A percentile compares a stretch with the other conserved stretches of the same genome.
Conservation (phyloP, 2,329 filamentous ascomycete species). For the Apiospora saccharicola region DNA sequence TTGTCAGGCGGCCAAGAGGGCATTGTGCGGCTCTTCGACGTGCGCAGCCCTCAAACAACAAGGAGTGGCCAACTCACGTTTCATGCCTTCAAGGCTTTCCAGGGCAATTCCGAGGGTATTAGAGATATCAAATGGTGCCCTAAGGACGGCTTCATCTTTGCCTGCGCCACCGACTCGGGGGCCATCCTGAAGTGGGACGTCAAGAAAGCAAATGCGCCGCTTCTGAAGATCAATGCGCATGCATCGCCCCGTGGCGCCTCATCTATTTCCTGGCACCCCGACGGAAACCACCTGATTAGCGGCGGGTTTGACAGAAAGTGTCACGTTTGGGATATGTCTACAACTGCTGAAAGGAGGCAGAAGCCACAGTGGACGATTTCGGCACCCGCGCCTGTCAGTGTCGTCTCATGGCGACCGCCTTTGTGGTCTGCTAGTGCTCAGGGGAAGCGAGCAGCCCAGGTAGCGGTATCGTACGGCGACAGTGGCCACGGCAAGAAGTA, state of each 20-base stretch:
- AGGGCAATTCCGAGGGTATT: constrained; percentile 63
- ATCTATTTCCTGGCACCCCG: constrained; percentile 71
- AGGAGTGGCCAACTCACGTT: constrained; percentile 60
- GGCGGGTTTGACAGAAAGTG: constrained; percentile 68
- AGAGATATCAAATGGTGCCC: constrained; percentile 72
- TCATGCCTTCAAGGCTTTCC: constrained; percentile 54
- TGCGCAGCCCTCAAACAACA: constrained; percentile 55
- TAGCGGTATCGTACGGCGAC: constrained; percentile 69
- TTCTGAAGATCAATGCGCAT: constrained; percentile 68
- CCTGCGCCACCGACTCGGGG: constrained; percentile 69
- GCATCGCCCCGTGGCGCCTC: constrained; percentile 61
- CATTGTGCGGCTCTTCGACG: constrained; percentile 67
- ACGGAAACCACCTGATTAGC: constrained; percentile 71
- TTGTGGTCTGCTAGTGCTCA: constrained; percentile 71
- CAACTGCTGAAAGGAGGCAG: constrained; percentile 67
- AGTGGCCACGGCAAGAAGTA: constrained; percentile 57
- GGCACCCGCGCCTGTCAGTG: constrained; percentile 66
- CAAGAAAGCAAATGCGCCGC: constrained; percentile 58
- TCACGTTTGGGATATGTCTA: constrained; percentile 71
- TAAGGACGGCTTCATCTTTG: constrained; percentile 66
- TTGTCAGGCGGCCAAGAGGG: constrained; percentile 71
- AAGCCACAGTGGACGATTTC: constrained; percentile 69
- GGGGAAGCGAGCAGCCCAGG: constrained; percentile 65
- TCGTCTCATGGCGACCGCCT: constrained; percentile 69
- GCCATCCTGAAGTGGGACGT: constrained; percentile 71